These are phyloP conservation scores for Salvia hispanica DNA, from an alignment of 257 asterid species.

Conservation along the genomic window DNA sequence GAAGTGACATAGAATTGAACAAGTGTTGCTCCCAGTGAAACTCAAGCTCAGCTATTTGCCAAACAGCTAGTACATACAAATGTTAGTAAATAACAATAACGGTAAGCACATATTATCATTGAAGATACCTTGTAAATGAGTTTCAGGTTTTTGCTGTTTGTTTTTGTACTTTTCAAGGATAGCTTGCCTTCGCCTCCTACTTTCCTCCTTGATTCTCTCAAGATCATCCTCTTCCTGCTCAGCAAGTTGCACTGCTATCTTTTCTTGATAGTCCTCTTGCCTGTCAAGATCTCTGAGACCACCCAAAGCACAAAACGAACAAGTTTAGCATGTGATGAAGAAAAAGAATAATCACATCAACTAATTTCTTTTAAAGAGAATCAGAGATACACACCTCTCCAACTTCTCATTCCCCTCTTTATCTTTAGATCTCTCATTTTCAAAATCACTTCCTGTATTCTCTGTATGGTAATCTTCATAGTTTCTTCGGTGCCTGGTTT, in stretches of 20 bases:
- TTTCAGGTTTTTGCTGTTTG: constrained; percentile 43
- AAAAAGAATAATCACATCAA: background rate
- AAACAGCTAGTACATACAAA: no score
- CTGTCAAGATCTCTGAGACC: constrained; percentile 66
- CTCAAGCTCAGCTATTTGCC: background rate
- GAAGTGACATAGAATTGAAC: background rate
- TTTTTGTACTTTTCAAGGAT: constrained; percentile 83
- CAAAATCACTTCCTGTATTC: constrained; percentile 40
- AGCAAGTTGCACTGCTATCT: constrained; percentile 66
- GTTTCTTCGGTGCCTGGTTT: constrained; percentile 58
- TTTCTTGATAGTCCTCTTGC: constrained; percentile 79
- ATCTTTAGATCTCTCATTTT: constrained; percentile 36
- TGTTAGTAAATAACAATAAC: background rate
- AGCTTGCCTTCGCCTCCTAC: constrained; percentile 86
- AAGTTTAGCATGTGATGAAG: constrained; percentile 8
- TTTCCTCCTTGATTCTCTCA: constrained; percentile 88
- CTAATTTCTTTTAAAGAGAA: constrained; percentile 14
- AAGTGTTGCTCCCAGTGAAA: background rate
- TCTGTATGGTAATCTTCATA: constrained; percentile 47
- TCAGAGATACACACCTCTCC: constrained; percentile 50
- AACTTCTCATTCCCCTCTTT: constrained; percentile 35
- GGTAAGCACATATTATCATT: constrained; percentile 2
- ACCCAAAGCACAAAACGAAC: constrained; percentile 29
- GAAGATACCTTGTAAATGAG: constrained; percentile 44
- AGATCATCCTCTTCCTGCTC: constrained; percentile 92